Evolutionary conservation across 495 filamentous ascomycete species (phyloP), one percentile per base, ranked within the genome.

Genomic region (Aspergillus heteromorphus): DNA sequence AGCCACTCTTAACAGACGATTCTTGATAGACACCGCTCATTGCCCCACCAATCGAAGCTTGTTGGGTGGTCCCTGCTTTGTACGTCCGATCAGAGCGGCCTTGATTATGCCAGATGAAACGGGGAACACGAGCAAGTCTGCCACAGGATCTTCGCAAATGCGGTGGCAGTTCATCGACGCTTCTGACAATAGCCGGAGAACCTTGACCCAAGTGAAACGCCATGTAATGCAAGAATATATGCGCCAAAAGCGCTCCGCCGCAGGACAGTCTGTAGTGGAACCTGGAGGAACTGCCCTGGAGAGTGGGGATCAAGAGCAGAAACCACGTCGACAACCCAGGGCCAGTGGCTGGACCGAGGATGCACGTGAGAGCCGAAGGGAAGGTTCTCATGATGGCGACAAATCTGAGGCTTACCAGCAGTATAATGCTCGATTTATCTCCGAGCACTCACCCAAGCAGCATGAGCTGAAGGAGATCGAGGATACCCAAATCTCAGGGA

Each of bases 151-250:
- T 30, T 38, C 54, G 41, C 56, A 59, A 21, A 59, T 57, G 38
- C 66, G 67, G 23, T 76, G 70, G 68, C 72, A 74, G 52, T 76
- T 76, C 48, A 76, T 76, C 54, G 70, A 76, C 41, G 50, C 65
- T 50, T 72, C 73, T 8, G 65, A 68, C 18, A 68, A 73, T 31
- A 68, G 65, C 53, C 65, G 70, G 34, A 65, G 61, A 49, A 76
- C 74, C 34, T 47, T 73, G 48, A 76, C 70, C 0, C 70, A 71
- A 53, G 73, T 76, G 21, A 74, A 74, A 40, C 70, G 72, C 14
- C 73, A 76, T 73, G 73, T 76, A 2, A 76, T 74, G 73, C 70
- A 76, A 53, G 70, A 76, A 34, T 74, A 70, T 56, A 73, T 74
- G 64, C 73, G 72, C 34, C 72, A 74, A 45, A 76, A 74, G 55